Base-by-base conservation (phyloP, 2,329 filamentous ascomycete genomes). In the Fusarium xyrophilum region DNA sequence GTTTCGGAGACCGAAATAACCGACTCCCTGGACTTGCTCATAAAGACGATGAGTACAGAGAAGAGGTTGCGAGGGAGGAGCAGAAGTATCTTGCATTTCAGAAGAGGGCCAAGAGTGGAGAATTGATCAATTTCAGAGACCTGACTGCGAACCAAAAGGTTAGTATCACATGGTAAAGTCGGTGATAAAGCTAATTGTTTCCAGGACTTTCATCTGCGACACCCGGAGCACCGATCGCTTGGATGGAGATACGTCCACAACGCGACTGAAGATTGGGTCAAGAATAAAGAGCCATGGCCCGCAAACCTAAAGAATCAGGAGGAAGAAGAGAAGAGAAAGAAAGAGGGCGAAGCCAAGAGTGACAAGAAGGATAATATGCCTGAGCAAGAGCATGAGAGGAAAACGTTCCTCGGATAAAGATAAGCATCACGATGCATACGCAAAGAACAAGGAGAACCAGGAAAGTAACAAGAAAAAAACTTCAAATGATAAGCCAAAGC, bases 401-500 rank as follows among this genome's bases (percentile, higher is more conserved):
- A 32, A 47, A 32, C n/a, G 14, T 12, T 9, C 11, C 11, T 32
- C 14, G 3, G 27, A 47, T 30, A 32, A 47, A 32, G 14, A 23
- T 10, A 32, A 32, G 27, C n/a, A 47, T 21, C 27, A 32, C n/a
- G n/a, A 32, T 32, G 14, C n/a, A 6, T 47, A 47, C 5, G 14
- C 10, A 21, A 32, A 32, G 14, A 32, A 17, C 7, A 30, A 47
- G 23, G 43, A 21, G 14, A 17, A 9, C 27, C 10, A 17, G 3
- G 43, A 6, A 21, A 46, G 21, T 6, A 8, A 46, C 17, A 5
- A 17, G 9, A 10, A 9, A 21, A 46, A 2, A 3, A 30, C 6
- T 3, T 21, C 14, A 0, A 6, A 7, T 21, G 27, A 21, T 4
- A 6, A 2, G 5, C 5, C n/a, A 8, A 30, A 30, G 43, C 43